Evolutionary conservation across 148 eudicot genomes (phyloP).

Genomic region (Nepenthes mirabilis): DNA sequence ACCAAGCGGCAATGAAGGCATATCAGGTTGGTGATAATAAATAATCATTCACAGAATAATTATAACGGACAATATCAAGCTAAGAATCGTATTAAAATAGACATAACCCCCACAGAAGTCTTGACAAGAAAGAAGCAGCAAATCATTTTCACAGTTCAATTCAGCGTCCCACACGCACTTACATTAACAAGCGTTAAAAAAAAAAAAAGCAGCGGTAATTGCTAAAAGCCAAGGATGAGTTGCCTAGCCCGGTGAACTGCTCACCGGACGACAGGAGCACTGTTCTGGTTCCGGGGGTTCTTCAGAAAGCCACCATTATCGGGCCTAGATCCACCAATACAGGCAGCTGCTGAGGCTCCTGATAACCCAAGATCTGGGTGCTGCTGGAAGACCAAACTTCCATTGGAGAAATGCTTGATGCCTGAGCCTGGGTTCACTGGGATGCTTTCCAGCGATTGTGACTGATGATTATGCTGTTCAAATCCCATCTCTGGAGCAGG

Average conservation of each 20-base stretch:
- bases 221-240: constrained; percentile 93
- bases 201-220: too few relatives aligned
- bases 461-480: constrained; percentile 3
- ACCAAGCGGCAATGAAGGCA: too few relatives aligned
- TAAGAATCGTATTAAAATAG: too few relatives aligned
- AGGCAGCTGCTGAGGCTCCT: background rate
- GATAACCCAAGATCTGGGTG: constrained; percentile 22
- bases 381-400: constrained; percentile 21
- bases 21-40: too few relatives aligned
- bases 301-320: constrained; percentile 14
- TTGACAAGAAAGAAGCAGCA: too few relatives aligned
- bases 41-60: too few relatives aligned
- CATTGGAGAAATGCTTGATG: background rate
- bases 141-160: too few relatives aligned
- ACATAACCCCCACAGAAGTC: too few relatives aligned
- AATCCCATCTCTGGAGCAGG: background rate
- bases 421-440: constrained; percentile 6
- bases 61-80: too few relatives aligned
- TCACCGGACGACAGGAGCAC: constrained; percentile 44
- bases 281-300: constrained; percentile 23
- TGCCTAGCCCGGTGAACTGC: constrained; percentile 41
- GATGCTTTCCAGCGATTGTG: constrained; percentile 10
- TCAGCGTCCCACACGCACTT: too few relatives aligned
- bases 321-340: background rate
- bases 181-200: too few relatives aligned